Evolutionary conservation across 2,329 filamentous ascomycete species (phyloP).

Genomic region (Verticillium alfalfae): DNA sequence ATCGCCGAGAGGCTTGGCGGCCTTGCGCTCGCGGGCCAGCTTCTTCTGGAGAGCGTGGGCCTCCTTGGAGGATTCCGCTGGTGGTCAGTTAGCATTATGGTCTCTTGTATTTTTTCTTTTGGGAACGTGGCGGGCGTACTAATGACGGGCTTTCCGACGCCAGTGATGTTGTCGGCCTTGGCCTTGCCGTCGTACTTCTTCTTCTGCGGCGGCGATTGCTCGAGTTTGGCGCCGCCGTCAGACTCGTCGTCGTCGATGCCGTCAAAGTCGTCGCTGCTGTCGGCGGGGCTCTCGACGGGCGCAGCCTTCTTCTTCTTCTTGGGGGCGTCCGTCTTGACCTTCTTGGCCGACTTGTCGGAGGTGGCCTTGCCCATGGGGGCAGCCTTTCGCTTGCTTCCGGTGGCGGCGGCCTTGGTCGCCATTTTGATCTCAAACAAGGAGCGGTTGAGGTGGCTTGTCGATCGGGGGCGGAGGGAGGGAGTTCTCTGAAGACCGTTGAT

Average conservation of each 20-base stretch:
- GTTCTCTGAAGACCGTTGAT: not conserved
- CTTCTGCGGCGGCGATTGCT: conserved; percentile 19
- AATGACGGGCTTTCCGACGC: not conserved
- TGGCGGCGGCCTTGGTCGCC: conserved; percentile 40
- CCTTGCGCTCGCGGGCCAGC: conserved; percentile 81
- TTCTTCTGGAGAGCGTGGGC: conserved; percentile 91
- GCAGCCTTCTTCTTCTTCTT: conserved; percentile 23
- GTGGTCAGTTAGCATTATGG: not conserved
- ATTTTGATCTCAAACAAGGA: conserved; percentile 24
- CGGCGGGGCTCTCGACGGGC: conserved; percentile 24
- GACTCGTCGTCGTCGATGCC: conserved; percentile 39
- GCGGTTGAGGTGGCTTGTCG: not conserved
- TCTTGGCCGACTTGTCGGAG: conserved; percentile 38
- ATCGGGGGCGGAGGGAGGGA: not conserved
- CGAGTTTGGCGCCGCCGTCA: conserved; percentile 44
- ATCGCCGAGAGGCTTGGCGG: conserved; percentile 88
- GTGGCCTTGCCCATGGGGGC: conserved; percentile 36
- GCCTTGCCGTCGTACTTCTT: conserved; percentile 23
- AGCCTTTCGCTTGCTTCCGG: conserved; percentile 54
- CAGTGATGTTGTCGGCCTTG: conserved; percentile 20
- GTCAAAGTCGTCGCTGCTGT: conserved; percentile 31
- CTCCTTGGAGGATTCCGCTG: conserved; percentile 56
- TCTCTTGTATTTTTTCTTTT: too few species aligned
- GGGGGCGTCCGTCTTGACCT: conserved; percentile 34
- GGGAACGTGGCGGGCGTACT: not conserved